phyloP scores from a whole-genome alignment of 345 rosid species.

The Litchi chinensis region DNA sequence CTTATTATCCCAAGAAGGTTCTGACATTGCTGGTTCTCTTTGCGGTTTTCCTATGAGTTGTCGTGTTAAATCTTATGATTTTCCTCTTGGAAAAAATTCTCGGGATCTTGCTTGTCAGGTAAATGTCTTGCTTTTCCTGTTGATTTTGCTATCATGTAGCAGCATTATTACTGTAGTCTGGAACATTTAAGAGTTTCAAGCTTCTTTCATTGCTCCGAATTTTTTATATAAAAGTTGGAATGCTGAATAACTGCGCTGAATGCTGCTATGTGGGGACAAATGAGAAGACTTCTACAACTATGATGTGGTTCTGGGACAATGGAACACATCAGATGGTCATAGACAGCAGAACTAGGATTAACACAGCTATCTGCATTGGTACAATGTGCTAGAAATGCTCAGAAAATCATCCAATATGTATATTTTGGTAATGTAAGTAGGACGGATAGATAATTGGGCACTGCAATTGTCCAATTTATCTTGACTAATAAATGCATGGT shows the following conservation, averaged over 20 bases:
- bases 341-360: not conserved
- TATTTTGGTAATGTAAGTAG: not conserved
- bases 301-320: not conserved
- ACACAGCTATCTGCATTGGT: not conserved
- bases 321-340: not conserved
- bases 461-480: not conserved
- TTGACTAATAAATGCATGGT: not conserved
- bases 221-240: not conserved
- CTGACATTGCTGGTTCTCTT: slow-evolving; percentile 36
- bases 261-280: not conserved
- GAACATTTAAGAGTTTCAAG: not conserved
- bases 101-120: slow-evolving; percentile 99
- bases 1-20: slow-evolving; percentile 68
- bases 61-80: slow-evolving; percentile 58
- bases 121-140: slow-evolving; percentile 12
- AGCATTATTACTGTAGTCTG: slow-evolving; percentile 12
- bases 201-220: not conserved
- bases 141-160: not conserved
- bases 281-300: not conserved
- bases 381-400: not conserved
- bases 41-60: slow-evolving; percentile 79
- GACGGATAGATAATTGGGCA: not conserved
- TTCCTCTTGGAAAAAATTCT: slow-evolving; percentile 64
- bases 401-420: not conserved
- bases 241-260: not conserved